Percentiles rank a stretch among this genome's conserved stretches.
These are phyloP conservation scores for Sanghuangporus baumii DNA, from an alignment of 1,284 basidiomycete genomes.

Conservation along the genomic window DNA sequence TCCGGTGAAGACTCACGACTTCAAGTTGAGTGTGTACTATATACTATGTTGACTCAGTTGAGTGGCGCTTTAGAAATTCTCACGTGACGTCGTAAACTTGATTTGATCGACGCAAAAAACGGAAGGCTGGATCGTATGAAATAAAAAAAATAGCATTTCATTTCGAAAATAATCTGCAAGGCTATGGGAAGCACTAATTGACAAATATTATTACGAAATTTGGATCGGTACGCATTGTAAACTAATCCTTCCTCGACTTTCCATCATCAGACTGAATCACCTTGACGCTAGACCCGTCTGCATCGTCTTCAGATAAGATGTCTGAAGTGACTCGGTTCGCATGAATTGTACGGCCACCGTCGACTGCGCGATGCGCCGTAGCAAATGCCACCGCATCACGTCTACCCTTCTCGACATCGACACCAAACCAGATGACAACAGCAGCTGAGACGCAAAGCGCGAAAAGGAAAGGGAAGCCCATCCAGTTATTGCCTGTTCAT, in stretches of 20 bases:
- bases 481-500: slow-evolving; percentile 61
- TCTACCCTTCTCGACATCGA: slow-evolving; percentile 66
- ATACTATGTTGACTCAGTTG: background rate
- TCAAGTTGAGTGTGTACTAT: background rate
- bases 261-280: background rate
- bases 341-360: background rate
- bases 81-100: background rate
- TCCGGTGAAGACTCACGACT: background rate
- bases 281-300: background rate
- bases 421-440: slow-evolving; percentile 66
- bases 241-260: background rate
- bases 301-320: background rate
- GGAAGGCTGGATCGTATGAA: no score
- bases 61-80: background rate
- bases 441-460: slow-evolving; percentile 61
- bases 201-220: background rate
- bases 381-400: slow-evolving; percentile 48
- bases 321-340: background rate
- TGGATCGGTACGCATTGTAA: background rate
- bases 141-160: background rate
- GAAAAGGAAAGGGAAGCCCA: slow-evolving; percentile 81
- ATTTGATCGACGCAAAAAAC: no score
- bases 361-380: slow-evolving; percentile 3
- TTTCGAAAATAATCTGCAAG: no score
- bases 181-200: no score